Conservation (phyloP, 805 yeast genomes). For the Candida argentea region DNA sequence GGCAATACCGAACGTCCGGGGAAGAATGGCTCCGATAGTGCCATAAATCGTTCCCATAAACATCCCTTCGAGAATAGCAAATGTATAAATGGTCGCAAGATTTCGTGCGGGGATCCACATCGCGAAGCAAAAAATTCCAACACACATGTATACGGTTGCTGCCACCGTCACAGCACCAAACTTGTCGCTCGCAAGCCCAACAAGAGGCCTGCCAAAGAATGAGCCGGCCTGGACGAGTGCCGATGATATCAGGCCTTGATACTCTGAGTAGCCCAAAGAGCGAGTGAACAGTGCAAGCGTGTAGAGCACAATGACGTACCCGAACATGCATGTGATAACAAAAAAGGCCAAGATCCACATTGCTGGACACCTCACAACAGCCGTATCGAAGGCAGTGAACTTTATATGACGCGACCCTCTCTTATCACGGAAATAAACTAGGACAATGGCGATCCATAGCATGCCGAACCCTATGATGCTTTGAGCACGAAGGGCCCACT, state of each 20-base stretch:
- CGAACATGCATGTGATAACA: slow-evolving; percentile 14
- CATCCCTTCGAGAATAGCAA: slow-evolving; percentile 9
- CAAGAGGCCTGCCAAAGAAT: slow-evolving; percentile 11
- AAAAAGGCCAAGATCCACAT: slow-evolving; percentile 10
- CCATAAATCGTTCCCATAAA: slow-evolving; percentile 15
- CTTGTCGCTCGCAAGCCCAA: slow-evolving; percentile 11
- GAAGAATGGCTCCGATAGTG: slow-evolving; percentile 11
- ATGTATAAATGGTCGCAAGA: slow-evolving; percentile 9
- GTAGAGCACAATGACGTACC: slow-evolving; percentile 16
- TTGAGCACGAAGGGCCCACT: slow-evolving; percentile 16
- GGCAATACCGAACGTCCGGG: slow-evolving; percentile 11
- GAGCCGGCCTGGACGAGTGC: slow-evolving; percentile 17
- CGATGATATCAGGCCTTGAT: slow-evolving; percentile 15
- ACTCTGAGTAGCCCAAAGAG: slow-evolving; percentile 12
- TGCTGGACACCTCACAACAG: slow-evolving; percentile 6
- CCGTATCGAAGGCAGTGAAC: slow-evolving; percentile 8
- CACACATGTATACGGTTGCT: slow-evolving; percentile 8
- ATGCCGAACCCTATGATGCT: slow-evolving; percentile 5
- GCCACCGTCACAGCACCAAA: slow-evolving; percentile 9
- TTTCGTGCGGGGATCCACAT: slow-evolving; percentile 17
- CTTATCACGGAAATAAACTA: slow-evolving; percentile 4
- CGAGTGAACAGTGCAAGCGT: slow-evolving; percentile 15
- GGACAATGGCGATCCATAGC: slow-evolving; percentile 3
- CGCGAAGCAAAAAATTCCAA: slow-evolving; percentile 11
- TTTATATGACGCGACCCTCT: slow-evolving; percentile 7